Evolutionary conservation across 345 rosid species (phyloP).

Genomic region (Orychophragmus violaceus): DNA sequence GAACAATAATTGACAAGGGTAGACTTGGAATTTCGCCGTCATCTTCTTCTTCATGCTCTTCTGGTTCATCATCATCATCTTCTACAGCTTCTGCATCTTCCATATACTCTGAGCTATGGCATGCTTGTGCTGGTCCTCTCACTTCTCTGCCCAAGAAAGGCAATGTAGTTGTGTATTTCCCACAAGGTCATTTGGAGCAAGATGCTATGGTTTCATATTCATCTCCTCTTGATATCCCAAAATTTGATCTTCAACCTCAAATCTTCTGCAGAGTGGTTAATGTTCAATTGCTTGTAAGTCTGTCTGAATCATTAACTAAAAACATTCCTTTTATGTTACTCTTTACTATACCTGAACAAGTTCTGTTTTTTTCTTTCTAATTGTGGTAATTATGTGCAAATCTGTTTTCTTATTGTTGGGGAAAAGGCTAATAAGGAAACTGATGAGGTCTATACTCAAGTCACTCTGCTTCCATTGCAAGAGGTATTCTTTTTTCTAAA

Average conservation of each 20-base stretch:
- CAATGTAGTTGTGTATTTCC: slow-evolving; percentile 68
- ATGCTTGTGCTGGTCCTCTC: no score
- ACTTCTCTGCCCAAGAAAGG: slow-evolving; percentile 71
- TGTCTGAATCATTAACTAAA: slow-evolving; percentile 4
- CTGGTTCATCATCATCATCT: slow-evolving; percentile 53
- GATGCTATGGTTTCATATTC: slow-evolving; percentile 34
- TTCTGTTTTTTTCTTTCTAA: background rate
- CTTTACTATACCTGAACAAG: slow-evolving; percentile 12
- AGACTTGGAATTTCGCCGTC: slow-evolving; percentile 32
- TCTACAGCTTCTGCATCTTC: slow-evolving; percentile 44
- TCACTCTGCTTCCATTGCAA: no score
- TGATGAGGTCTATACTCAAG: no score
- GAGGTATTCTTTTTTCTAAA: slow-evolving; percentile 31
- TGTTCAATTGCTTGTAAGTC: slow-evolving; percentile 64
- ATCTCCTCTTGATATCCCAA: slow-evolving; percentile 42
- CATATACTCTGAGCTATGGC: slow-evolving; percentile 66
- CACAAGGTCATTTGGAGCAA: slow-evolving; percentile 87
- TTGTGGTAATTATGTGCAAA: slow-evolving; percentile 10
- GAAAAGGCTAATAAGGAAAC: slow-evolving; percentile 78
- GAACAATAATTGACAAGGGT: slow-evolving; percentile 28
- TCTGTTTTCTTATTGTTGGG: background rate
- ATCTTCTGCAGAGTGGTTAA: slow-evolving; percentile 63
- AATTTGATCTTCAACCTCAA: slow-evolving; percentile 58
- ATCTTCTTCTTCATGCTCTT: slow-evolving; percentile 51
- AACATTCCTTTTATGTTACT: background rate